These are phyloP conservation scores for Didymella glomerata DNA, from an alignment of 2,329 filamentous ascomycete species.

Conservation along the genomic window DNA sequence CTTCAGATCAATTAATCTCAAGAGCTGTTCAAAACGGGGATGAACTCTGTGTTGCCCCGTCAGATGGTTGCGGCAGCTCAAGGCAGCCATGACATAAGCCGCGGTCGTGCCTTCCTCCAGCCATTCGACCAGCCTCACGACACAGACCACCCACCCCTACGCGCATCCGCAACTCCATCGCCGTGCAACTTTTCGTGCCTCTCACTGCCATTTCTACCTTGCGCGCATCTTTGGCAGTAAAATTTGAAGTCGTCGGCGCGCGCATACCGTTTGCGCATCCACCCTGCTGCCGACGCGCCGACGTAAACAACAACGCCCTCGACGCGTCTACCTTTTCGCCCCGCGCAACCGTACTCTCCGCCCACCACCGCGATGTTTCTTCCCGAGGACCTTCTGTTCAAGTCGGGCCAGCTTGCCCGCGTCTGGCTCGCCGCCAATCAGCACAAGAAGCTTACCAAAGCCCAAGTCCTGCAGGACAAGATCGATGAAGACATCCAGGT, in stretches of 20 bases:
- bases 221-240: constrained; percentile 30
- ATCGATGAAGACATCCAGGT: constrained; percentile 93
- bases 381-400: constrained; percentile 92
- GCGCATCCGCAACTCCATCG: constrained; percentile 37
- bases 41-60: background rate
- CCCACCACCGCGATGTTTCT: constrained; percentile 79
- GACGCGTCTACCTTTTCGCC: constrained; percentile 32
- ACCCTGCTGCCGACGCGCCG: constrained; percentile 41
- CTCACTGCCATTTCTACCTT: constrained; percentile 36
- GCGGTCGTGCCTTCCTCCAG: constrained; percentile 16
- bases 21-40: background rate
- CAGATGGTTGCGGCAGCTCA: constrained; percentile 11
- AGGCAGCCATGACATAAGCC: constrained; percentile 19
- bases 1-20: too few species aligned
- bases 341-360: constrained; percentile 20
- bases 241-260: constrained; percentile 33
- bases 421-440: constrained; percentile 98
- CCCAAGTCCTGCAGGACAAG: constrained; percentile 92
- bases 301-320: constrained; percentile 41
- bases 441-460: constrained; percentile 97
- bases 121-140: constrained; percentile 22
- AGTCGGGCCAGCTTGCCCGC: constrained; percentile 94
- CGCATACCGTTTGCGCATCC: constrained; percentile 35
- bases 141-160: constrained; percentile 30
- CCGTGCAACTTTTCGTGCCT: constrained; percentile 23